phyloP scores from a whole-genome alignment of 148 eudicot species.

The Spergularia bocconei region DNA sequence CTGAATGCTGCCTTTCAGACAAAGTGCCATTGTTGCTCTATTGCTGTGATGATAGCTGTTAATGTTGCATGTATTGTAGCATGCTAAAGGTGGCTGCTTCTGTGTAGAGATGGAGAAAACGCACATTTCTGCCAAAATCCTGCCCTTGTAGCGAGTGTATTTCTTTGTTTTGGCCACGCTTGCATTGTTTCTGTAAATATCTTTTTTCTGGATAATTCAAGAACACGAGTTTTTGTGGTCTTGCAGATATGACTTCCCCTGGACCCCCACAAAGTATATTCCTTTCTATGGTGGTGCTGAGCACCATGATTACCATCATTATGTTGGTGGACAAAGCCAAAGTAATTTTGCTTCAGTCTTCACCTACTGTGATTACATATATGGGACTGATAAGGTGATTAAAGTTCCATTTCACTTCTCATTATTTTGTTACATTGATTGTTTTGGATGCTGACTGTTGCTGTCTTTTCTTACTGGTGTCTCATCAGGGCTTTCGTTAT shows the following conservation, averaged over 20 bases:
- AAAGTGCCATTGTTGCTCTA: too few species aligned
- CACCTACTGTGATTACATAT: slow-evolving; percentile 95
- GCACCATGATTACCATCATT: slow-evolving; percentile 97
- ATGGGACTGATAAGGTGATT: slow-evolving; percentile 94
- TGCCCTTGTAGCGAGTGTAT: background rate
- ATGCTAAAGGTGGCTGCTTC: too few species aligned
- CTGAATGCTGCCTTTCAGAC: too few species aligned
- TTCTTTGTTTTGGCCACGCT: background rate
- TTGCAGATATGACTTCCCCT: slow-evolving; percentile 86
- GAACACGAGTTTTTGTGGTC: background rate
- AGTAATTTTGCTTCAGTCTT: slow-evolving; percentile 97
- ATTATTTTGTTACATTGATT: slow-evolving; percentile 7
- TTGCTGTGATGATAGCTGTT: too few species aligned
- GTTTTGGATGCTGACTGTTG: slow-evolving; percentile 24
- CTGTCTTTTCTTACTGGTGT: slow-evolving; percentile 16
- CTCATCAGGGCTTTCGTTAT: slow-evolving; percentile 77
- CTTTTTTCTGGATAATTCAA: background rate
- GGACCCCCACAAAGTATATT: slow-evolving; percentile 81
- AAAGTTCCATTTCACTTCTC: slow-evolving; percentile 5
- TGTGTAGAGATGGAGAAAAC: background rate
- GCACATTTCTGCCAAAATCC: background rate
- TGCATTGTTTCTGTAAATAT: background rate
- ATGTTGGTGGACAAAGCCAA: slow-evolving; percentile 95
- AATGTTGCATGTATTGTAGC: too few species aligned
- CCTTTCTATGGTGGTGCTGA: slow-evolving; percentile 98